A percentile compares a stretch with the other conserved stretches of the same genome.
phyloP scores from a whole-genome alignment of 169 alveolate genomes.

The Plasmodium falciparum region DNA sequence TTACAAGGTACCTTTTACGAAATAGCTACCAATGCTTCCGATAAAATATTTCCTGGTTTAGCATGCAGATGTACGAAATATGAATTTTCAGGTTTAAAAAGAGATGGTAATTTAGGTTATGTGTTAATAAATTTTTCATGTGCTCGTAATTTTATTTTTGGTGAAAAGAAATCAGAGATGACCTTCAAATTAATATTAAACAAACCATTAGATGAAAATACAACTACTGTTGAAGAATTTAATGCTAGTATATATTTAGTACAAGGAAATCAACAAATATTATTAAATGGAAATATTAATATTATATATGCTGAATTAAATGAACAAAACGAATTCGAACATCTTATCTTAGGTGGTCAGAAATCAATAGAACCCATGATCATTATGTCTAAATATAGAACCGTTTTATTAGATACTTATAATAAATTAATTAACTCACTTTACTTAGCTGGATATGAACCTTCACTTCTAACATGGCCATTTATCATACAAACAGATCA shows the following conservation, averaged over 20 bases:
- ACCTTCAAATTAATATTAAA: slow-evolving; percentile 54
- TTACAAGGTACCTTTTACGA: slow-evolving; percentile 63
- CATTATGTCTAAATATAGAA: slow-evolving; percentile 54
- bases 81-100: slow-evolving; percentile 52
- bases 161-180: slow-evolving; percentile 58
- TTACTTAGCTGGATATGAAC: slow-evolving; percentile 70
- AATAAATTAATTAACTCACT: slow-evolving; percentile 56
- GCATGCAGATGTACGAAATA: slow-evolving; percentile 71
- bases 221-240: slow-evolving; percentile 49
- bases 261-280: slow-evolving; percentile 57
- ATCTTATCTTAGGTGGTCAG: slow-evolving; percentile 45
- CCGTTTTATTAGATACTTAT: slow-evolving; percentile 32
- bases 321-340: slow-evolving; percentile 58
- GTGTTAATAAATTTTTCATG: slow-evolving; percentile 29
- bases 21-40: slow-evolving; percentile 67
- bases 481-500: slow-evolving; percentile 68
- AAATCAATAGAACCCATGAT: slow-evolving; percentile 69
- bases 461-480: slow-evolving; percentile 72
- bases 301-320: slow-evolving; percentile 65
- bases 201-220: slow-evolving; percentile 45
- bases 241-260: slow-evolving; percentile 45
- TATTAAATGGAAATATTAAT: slow-evolving; percentile 22
- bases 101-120: slow-evolving; percentile 45
- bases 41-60: slow-evolving; percentile 73
- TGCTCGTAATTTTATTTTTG: slow-evolving; percentile 42